phyloP scores from a whole-genome alignment of 495 filamentous ascomycete species.

The Pseudevernia furfuracea region DNA sequence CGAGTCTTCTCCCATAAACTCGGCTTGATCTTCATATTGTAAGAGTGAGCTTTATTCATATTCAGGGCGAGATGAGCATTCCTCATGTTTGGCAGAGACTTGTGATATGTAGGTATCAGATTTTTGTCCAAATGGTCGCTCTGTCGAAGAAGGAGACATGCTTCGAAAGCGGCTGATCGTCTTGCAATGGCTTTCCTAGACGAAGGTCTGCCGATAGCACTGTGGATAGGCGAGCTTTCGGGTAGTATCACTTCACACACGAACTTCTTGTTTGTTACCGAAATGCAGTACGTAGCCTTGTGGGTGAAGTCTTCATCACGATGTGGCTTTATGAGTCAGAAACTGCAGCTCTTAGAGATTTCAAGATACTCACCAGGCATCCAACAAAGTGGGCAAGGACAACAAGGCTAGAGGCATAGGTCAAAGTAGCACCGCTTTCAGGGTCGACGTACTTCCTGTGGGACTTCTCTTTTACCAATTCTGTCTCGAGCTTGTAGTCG shows the following conservation, averaged over 20 bases:
- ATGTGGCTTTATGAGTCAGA: conserved; percentile 44
- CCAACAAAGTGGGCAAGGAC: conserved; percentile 58
- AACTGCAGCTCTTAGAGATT: conserved; percentile 8
- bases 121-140: conserved; percentile 62
- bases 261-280: conserved; percentile 50
- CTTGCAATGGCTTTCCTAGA: conserved; percentile 72
- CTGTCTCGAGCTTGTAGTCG: conserved; percentile 48
- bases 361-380: conserved; percentile 42
- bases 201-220: conserved; percentile 52
- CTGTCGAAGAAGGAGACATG: conserved; percentile 63
- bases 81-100: conserved; percentile 71
- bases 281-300: conserved; percentile 58
- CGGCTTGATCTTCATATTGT: conserved; percentile 74
- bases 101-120: conserved; percentile 65
- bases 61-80: conserved; percentile 84
- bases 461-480: conserved; percentile 48
- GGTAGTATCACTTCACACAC: conserved; percentile 79
- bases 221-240: conserved; percentile 61
- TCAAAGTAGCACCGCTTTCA: conserved; percentile 70
- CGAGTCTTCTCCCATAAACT: conserved; percentile 57
- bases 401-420: conserved; percentile 60
- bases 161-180: conserved; percentile 81
- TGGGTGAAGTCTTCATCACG: conserved; percentile 43
- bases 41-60: conserved; percentile 63
- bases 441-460: conserved; percentile 53